Conservation (phyloP, 306 rosid species). For the Malus sylvestris region DNA sequence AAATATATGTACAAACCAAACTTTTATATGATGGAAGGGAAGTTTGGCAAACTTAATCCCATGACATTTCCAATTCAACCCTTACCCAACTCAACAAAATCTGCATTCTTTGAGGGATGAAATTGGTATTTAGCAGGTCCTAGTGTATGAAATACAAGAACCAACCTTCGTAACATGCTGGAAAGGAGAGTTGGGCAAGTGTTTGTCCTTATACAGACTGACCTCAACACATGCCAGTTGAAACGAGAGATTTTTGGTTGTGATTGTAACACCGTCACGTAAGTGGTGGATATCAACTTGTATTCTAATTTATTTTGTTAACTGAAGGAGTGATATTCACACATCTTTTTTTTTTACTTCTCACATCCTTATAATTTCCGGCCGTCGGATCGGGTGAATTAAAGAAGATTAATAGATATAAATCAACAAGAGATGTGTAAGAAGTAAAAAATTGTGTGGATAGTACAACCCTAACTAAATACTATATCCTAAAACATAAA, state of each 20-base stretch:
- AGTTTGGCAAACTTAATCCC: not conserved
- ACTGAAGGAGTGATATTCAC: accelerated
- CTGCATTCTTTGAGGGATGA: not conserved
- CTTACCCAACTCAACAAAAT: not conserved
- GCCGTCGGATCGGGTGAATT: accelerated
- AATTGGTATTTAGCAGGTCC: not conserved
- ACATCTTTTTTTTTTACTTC: accelerated
- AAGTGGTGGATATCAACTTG: too few species aligned
- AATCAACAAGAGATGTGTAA: accelerated
- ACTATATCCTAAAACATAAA: too few species aligned
- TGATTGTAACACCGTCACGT: too few species aligned
- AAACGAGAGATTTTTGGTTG: too few species aligned
- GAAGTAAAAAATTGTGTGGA: too few species aligned
- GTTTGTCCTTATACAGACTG: not conserved
- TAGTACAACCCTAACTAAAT: too few species aligned
- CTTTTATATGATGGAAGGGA: not conserved
- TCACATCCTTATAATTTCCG: too few species aligned
- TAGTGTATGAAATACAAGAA: not conserved
- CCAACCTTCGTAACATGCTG: not conserved
- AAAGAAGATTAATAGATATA: accelerated
- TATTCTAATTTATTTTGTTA: too few species aligned
- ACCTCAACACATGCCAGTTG: not conserved
- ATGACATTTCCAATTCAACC: not conserved
- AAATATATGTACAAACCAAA: not conserved
- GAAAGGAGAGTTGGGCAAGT: not conserved